Evolutionary conservation across 495 filamentous ascomycete species (phyloP), one percentile per base, ranked within the genome.

Genomic region (Pseudomonodictys pantanalensis): DNA sequence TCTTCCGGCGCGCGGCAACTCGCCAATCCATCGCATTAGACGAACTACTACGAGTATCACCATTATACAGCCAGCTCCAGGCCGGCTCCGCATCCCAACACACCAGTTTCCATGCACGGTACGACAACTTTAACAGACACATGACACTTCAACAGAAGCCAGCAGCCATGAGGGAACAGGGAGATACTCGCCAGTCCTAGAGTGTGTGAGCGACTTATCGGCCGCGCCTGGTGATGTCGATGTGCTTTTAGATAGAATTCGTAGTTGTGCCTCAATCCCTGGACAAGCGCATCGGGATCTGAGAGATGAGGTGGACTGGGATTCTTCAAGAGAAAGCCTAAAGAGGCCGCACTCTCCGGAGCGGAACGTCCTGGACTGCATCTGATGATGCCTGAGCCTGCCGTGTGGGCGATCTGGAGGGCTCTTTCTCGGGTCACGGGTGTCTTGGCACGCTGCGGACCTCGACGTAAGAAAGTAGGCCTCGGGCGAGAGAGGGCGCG

Each of bases 381-480:
- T 35, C 15, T 7, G 7, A 15, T 8, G 38, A 10, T 52, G 48
- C 20, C 48, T 30, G 25, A 52, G 35, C 32, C 50, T 20, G 50
- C 15, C 38, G 20, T 4, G 15, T 41, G 38, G 38, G 38, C 38
- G 4, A 30, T 10, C 20, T 33, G 45, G 38, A 17, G 4, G 30
- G 41, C 4, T 4, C 7, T n/a, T 26, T 23, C 3, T 23, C n/a
- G 2, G 43, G 41, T 61, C 58, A 61, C 58, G 58, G 42, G 58
- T n/a, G 28, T 10, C 56, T 52, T 46, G 58, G 49, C 49, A n/a
- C n/a, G n/a, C n/a, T n/a, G n/a, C n/a, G n/a, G n/a, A n/a, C n/a
- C n/a, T n/a, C n/a, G n/a, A n/a, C n/a, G n/a, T n/a, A n/a, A n/a
- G n/a, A n/a, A n/a, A n/a, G n/a, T n/a, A n/a, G n/a, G n/a, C n/a